Evolutionary conservation across 1,139 yeast genomes (phyloP).

Genomic region (Suhomyces wounanorum): DNA sequence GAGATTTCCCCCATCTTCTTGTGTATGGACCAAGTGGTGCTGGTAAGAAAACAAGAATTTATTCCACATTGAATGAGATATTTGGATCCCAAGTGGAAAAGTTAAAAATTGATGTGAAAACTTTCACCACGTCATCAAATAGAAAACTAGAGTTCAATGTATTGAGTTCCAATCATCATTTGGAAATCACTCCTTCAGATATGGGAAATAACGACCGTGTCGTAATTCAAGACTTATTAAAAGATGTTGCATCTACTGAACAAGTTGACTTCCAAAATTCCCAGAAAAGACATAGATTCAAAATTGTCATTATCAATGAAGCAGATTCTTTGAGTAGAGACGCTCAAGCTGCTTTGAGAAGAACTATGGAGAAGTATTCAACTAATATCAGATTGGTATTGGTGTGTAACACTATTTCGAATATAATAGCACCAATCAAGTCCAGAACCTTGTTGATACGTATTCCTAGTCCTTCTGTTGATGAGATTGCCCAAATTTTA

Average conservation of each 20-base stretch:
- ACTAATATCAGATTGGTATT: conserved; percentile 80
- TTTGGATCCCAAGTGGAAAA: conserved; percentile 82
- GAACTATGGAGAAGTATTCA: conserved; percentile 98
- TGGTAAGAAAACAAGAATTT: conserved; percentile 92
- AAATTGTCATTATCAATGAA: conserved; percentile 90
- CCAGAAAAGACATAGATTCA: conserved; percentile 66
- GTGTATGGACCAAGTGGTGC: conserved; percentile 97
- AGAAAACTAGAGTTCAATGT: conserved; percentile 88
- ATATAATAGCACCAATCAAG: conserved; percentile 89
- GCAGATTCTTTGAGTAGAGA: conserved; percentile 92
- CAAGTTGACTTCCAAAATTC: conserved; percentile 70
- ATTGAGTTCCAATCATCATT: conserved; percentile 84
- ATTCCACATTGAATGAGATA: conserved; percentile 75
- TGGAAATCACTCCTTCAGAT: conserved; percentile 96
- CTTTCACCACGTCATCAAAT: conserved; percentile 69
- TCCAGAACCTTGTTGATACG: conserved; percentile 88
- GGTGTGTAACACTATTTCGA: conserved; percentile 86
- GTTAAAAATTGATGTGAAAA: conserved; percentile 86
- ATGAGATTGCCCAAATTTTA: conserved; percentile 60
- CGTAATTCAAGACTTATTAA: conserved; percentile 89
- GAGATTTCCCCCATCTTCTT: conserved; percentile 90
- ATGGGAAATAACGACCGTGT: conserved; percentile 95
- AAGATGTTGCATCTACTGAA: conserved; percentile 93
- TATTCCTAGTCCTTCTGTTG: conserved; percentile 74
- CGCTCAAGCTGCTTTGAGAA: conserved; percentile 95